Evolutionary conservation across 2,329 filamentous ascomycete species (phyloP), one percentile per base, ranked within the genome.

Genomic region (Fusarium poae): DNA sequence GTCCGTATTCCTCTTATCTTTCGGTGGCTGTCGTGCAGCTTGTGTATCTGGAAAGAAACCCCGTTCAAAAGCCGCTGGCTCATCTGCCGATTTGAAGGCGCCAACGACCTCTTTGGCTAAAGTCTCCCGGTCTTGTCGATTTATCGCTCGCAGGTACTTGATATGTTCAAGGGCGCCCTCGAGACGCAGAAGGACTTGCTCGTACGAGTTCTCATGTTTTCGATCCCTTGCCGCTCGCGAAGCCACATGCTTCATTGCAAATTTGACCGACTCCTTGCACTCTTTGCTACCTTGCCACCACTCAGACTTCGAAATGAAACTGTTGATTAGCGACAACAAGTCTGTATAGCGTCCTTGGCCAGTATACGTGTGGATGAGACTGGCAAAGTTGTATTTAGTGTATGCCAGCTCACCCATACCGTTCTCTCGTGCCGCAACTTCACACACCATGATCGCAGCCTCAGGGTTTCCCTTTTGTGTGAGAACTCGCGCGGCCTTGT

Each of bases 241-340:
- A 21, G 75, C 75, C 30, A 76, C 65, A 20, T 72, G 72, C 67
- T 79, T 79, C 73, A 80, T 80, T 11, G 78, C 78, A 25, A 77
- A 68, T 62, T 80, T 80, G 69, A 80, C 72, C n/a, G 74, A 78
- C 58, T 79, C 75, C 54, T 80, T 79, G 68, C 79, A 80, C 35
- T 72, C 73, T 35, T 72, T 75, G 48, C 76, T 78, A 12, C 78
- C 77, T n/a, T 78, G 76, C 79, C 79, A 81, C 73, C 77, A 79
- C 44, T 72, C 72, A 20, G 71, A 63, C 56, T 76, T 73, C 5
- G 76, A 73, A 11, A 59, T 74, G 48, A 81, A 80, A 13, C 58
- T 67, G 21, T 51, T 50, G 8, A 82, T 56, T n/a, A 82, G 62
- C 34, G 67, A 69, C 34, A 68, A 62, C 21, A 82, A 65, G 18